Percentiles rank a stretch among this genome's conserved stretches.
These are phyloP conservation scores for Pseudopithomyces chartarum DNA, from an alignment of 2,329 filamentous ascomycete species.

Conservation along the genomic window DNA sequence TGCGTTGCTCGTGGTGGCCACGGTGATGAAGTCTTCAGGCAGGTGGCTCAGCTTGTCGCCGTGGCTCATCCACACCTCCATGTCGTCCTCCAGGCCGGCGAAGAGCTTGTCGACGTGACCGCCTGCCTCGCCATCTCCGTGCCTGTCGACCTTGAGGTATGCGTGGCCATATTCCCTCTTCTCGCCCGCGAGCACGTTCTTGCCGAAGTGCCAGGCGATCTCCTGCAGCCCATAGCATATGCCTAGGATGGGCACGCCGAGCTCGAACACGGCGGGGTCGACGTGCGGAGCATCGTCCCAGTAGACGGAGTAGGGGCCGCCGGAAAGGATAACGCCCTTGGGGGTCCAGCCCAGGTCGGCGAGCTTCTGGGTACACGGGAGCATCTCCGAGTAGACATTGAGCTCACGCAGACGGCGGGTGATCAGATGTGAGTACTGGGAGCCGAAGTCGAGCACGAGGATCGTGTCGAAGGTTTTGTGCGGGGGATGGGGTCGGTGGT, in stretches of 20 bases:
- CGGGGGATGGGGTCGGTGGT: constrained; percentile 50
- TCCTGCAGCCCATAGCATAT: constrained; percentile 73
- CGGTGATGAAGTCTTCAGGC: constrained; percentile 72
- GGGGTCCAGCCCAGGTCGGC: constrained; percentile 78
- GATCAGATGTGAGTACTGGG: constrained; percentile 76
- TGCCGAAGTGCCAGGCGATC: constrained; percentile 71
- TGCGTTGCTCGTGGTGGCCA: constrained; percentile 77
- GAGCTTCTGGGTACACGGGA: constrained; percentile 84
- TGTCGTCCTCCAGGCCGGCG: constrained; percentile 70
- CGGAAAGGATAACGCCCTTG: constrained; percentile 80
- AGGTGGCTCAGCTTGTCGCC: constrained; percentile 80
- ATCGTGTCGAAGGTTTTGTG: constrained; percentile 68
- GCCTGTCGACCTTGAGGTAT: constrained; percentile 64
- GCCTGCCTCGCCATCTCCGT: constrained; percentile 55
- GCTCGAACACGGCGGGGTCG: constrained; percentile 80
- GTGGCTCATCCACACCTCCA: constrained; percentile 86
- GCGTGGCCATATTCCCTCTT: constrained; percentile 75
- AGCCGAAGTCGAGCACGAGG: constrained; percentile 73
- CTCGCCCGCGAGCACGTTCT: constrained; percentile 71
- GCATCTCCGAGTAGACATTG: constrained; percentile 85
- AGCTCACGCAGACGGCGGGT: constrained; percentile 75
- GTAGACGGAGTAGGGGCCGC: constrained; percentile 80
- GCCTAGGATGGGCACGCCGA: constrained; percentile 65
- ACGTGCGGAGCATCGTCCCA: constrained; percentile 77
- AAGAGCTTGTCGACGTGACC: constrained; percentile 78